These are phyloP conservation scores for Dioszegia hungarica DNA, from an alignment of 768 basidiomycete genomes.

Conservation along the genomic window DNA sequence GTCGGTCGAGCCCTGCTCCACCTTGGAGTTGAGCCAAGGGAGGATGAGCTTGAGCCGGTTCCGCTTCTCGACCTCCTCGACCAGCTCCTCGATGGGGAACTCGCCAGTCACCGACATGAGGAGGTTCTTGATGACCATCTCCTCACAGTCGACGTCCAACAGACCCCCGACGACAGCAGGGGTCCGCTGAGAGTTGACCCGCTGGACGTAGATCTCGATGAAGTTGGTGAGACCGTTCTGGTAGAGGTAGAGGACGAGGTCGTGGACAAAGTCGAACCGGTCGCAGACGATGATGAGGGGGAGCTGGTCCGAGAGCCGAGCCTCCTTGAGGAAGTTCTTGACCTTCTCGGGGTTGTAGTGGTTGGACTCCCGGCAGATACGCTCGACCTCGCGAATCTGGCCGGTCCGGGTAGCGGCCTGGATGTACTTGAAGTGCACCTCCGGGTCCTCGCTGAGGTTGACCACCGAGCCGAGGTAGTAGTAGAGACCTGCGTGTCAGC, in stretches of 20 bases:
- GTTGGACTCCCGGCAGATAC: constrained; percentile 96
- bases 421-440: constrained; percentile 99
- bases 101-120: constrained; percentile 90
- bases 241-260: constrained; percentile 95
- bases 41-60: constrained; percentile 94
- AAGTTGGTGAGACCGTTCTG: constrained; percentile 94
- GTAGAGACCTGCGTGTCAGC: constrained; percentile 66
- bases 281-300: constrained; percentile 99
- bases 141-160: constrained; percentile 96
- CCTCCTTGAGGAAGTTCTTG: constrained; percentile 99
- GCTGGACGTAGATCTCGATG: constrained; percentile 99
- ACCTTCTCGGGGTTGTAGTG: constrained; percentile 98
- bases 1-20: constrained; percentile 90
- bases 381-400: constrained; percentile 97
- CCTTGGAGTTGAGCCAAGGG: constrained; percentile 92
- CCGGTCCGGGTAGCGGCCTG: constrained; percentile 97
- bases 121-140: constrained; percentile 88
- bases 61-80: constrained; percentile 91
- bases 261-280: constrained; percentile 99
- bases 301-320: constrained; percentile 90
- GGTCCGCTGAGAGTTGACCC: constrained; percentile 93
- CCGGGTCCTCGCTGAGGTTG: constrained; percentile 90
- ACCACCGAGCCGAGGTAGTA: constrained; percentile 98
- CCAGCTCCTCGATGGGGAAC: constrained; percentile 96
- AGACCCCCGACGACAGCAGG: constrained; percentile 96